These are phyloP conservation scores for Phyllosticta citribraziliensis DNA, from an alignment of 2,329 filamentous ascomycete genomes.

Conservation along the genomic window DNA sequence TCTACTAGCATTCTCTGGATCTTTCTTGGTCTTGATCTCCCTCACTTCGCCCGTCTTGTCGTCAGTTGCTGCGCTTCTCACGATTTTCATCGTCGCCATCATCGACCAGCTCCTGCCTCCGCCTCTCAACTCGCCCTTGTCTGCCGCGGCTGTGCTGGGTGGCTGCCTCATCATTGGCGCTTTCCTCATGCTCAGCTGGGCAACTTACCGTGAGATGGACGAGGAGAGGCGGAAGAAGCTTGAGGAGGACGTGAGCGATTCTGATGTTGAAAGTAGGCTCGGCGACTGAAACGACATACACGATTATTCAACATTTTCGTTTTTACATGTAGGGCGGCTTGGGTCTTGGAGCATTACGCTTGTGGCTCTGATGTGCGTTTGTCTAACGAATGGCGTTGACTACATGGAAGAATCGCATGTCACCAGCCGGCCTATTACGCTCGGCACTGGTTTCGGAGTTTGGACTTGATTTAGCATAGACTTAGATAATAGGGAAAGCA, in stretches of 20 bases:
- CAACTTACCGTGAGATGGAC: constrained; percentile 86
- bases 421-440: background rate
- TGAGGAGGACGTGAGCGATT: constrained; percentile 30
- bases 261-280: constrained; percentile 28
- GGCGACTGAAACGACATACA: background rate
- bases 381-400: background rate
- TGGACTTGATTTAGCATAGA: background rate
- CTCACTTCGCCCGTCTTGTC: constrained; percentile 87
- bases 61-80: constrained; percentile 84
- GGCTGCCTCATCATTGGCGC: constrained; percentile 79
- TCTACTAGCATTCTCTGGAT: constrained; percentile 64
- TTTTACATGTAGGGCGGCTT: background rate
- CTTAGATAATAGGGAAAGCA: background rate
- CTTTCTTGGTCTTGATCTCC: constrained; percentile 85
- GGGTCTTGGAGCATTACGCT: background rate
- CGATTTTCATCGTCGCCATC: constrained; percentile 91
- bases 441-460: background rate
- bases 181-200: constrained; percentile 80
- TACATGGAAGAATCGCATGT: background rate
- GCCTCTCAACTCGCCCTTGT: constrained; percentile 59
- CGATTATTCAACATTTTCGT: background rate
- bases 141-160: constrained; percentile 66
- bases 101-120: constrained; percentile 76
- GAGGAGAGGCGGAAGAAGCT: constrained; percentile 61
- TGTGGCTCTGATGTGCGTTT: background rate